Evolutionary conservation across 1,139 yeast species (phyloP), one percentile per base, ranked within the genome.

Genomic region (Taphrina confusa): DNA sequence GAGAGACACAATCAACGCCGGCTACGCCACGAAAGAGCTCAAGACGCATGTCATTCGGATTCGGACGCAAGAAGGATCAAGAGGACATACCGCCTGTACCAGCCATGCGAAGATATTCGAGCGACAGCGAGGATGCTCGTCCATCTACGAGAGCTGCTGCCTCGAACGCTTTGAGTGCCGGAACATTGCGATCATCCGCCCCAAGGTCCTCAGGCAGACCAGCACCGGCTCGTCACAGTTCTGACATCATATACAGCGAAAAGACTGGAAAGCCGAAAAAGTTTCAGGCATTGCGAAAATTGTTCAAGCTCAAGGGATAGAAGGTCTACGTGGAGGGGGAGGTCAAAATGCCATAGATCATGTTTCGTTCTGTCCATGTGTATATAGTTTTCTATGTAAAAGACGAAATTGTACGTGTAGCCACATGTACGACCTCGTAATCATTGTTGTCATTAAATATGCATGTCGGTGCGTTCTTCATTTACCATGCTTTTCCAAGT

Each of bases 221-320:
- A 14, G 22, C 23, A 2, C 16, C 23, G 11, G 18, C 30, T 18
- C 45, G 58, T 1, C 16, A 37, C 8, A 34, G 18, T 20, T 42
- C 51, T 25, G 33, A 34, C 12, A 47, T 37, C 28, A 25, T 40
- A 9, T 39, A 34, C 27, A 25, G 39, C 11, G 34, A 37, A 20
- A 34, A 39, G 42, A 56, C 59, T 11, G 59, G 60, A 46, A 56
- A 56, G 47, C 52, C 51, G 20, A 56, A 56, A 40, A 45, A 46
- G 40, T 56, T 56, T 27, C 54, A 56, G 54, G 44, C 44, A 20
- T 47, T 56, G 11, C 54, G 60, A 14, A 36, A 47, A 9, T 20
- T 56, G 18, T 56, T 56, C 42, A 37, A 40, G 37, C 34, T 56
- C 22, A 45, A 30, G 33, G 52, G 33, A 30, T 30, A 30, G 33